These are phyloP conservation scores for Celoporthe dispersa DNA, from an alignment of 2,329 filamentous ascomycete genomes.

Conservation along the genomic window DNA sequence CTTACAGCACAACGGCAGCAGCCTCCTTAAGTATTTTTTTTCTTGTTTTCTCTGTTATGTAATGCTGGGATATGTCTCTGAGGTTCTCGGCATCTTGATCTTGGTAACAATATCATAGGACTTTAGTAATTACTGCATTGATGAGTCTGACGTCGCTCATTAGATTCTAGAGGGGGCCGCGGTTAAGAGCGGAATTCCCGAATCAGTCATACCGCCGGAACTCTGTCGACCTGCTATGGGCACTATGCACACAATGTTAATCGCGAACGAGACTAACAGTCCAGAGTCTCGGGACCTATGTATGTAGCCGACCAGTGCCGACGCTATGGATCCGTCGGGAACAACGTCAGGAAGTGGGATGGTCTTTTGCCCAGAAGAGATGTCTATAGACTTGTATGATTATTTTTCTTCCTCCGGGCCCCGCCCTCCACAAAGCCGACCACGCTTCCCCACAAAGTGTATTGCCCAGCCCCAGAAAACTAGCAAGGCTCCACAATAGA, in stretches of 20 bases:
- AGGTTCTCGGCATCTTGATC: background rate
- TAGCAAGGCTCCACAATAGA: background rate
- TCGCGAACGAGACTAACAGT: background rate
- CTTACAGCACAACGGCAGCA: background rate
- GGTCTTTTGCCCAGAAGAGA: background rate
- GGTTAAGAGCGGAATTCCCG: background rate
- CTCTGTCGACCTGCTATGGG: slow-evolving; percentile 1
- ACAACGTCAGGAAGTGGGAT: background rate
- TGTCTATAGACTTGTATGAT: background rate
- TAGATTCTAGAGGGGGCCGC: background rate
- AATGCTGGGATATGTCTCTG: background rate
- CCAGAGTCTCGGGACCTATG: background rate
- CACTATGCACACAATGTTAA: background rate
- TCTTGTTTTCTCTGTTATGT: background rate
- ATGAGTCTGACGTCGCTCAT: background rate
- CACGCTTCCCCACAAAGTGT: slow-evolving; percentile 14
- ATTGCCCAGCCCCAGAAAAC: background rate
- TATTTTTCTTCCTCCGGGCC: background rate
- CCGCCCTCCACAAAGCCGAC: background rate
- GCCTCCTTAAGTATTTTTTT: no score
- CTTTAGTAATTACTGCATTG: background rate
- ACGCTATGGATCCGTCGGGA: slow-evolving; percentile 5
- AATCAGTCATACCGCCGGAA: background rate
- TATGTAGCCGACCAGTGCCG: background rate
- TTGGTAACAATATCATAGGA: no score